Evolutionary conservation across 371 early-diverging fungal genomes (phyloP), one percentile per base, ranked within the genome.

Genomic region (Paraphysoderma sedebokerense): DNA sequence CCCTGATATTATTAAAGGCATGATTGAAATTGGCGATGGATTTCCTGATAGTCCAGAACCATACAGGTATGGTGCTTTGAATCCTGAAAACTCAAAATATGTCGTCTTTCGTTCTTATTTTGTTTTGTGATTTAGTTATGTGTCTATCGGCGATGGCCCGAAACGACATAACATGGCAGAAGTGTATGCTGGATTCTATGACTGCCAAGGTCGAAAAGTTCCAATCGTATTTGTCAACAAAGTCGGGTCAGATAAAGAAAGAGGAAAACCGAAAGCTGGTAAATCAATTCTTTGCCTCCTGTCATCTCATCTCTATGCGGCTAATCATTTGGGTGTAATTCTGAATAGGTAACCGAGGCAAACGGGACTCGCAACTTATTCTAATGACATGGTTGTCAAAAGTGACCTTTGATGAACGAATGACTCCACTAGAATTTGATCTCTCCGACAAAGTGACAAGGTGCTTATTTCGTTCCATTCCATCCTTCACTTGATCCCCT

Each of bases 1-100:
- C 13, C 85, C 78, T 17, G 86, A 78, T 56, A 82, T 82, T 47
- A 65, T 84, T 48, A 57, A 68, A 52, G 52, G 68, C 59, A 81
- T 74, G 76, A 50, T 85, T 65, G 50, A 51, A 28, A 20, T 17
- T 30, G 24, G 27, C 32, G 26, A 26, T 20, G 12, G 20, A 15
- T 41, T 23, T 23, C 36, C 24, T 12, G 47, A 24, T 11, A 22
- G 20, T 13, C 27, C 28, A 5, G 22, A 29, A 28, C 36, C 47
- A 2, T 41, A 27, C 29, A 24, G 23, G 17, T 82, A 80, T 55
- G 45, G 65, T 13, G 58, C 70, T 8, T 38, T 73, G 17, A n/a
- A n/a, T n/a, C n/a, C n/a, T n/a, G n/a, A n/a, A n/a, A n/a, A n/a
- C n/a, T n/a, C n/a, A n/a, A n/a, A n/a, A n/a, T n/a, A n/a, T n/a